Base-by-base conservation (phyloP, 2,329 filamentous ascomycete species). In the Elsinoe batatas region DNA sequence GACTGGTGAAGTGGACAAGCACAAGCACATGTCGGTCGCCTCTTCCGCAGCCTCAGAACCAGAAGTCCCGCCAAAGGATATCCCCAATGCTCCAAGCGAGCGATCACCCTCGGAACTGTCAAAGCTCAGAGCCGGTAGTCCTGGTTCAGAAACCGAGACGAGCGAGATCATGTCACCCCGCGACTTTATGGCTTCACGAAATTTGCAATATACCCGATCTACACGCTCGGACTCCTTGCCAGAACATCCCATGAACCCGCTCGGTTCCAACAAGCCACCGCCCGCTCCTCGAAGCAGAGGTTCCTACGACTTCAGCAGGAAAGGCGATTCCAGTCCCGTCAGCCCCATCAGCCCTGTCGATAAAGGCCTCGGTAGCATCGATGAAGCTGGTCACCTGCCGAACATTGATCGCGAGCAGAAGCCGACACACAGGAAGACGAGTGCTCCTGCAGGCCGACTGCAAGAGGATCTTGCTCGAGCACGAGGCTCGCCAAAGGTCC, bases 81-180 rank as follows among this genome's bases (percentile, higher is more conserved):
- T 49, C 1, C 10, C 44, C 11, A 49, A 49, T 15, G 33, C 47
- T n/a, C 35, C 47, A 20, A 51, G 47, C 47, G 47, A 37, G 22
- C 32, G 47, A 36, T 51, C 47, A 12, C 47, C 47, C 1, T 51
- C 47, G 13, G 47, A 51, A 38, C 6, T 51, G 33, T 51, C 53
- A 11, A 55, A 44, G 30, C 53, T 55, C 10, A 15, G 53, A 32
- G 53, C 53, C 22, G 53, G 37, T 2, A 55, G 53, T 30, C 53
- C 53, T 8, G 26, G 37, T 18, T 55, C 53, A 17, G 53, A 55
- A 17, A 55, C 53, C 8, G 53, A 55, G 26, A 32, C 17, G n/a
- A 55, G 53, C 32, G 53, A 55, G 40, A 47, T 55, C 26, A 55
- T 55, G 53, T 55, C 53, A 26, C 53, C 53, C 13, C 38, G 53